Percentiles rank a stretch among this genome's conserved stretches.
phyloP scores from a whole-genome alignment of 495 filamentous ascomycete species.

The Pseudotulostoma volvatum region DNA sequence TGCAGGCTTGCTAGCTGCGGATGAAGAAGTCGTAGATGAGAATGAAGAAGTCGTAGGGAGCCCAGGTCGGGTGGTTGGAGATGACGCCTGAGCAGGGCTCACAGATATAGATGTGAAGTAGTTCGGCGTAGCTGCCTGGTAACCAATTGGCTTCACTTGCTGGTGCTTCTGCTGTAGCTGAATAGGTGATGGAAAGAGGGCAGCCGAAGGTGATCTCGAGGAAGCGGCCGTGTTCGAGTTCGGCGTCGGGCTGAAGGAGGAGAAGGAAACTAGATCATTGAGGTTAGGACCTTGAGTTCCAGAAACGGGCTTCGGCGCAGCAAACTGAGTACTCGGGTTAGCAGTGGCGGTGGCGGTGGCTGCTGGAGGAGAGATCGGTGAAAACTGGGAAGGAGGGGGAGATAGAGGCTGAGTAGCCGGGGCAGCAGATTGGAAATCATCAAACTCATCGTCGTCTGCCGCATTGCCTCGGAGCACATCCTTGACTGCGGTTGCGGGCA shows the following conservation, averaged over 20 bases:
- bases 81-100: conserved; percentile 11
- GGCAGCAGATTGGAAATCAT: conserved; percentile 90
- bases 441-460: conserved; percentile 85
- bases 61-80: conserved; percentile 8
- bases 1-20: conserved; percentile 24
- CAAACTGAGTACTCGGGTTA: conserved; percentile 51
- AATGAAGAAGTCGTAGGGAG: conserved; percentile 20
- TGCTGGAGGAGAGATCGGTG: conserved; percentile 17
- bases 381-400: conserved; percentile 27
- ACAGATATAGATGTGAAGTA: conserved; percentile 75
- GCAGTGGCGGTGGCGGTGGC: conserved; percentile 49
- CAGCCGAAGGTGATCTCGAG: conserved; percentile 29
- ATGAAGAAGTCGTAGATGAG: conserved; percentile 17
- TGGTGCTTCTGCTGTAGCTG: conserved; percentile 20
- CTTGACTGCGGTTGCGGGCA: conserved; percentile 33
- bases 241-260: conserved; percentile 60
- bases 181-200: conserved; percentile 20
- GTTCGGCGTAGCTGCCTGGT: conserved; percentile 68
- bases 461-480: conserved; percentile 35
- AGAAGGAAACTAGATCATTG: conserved; percentile 61
- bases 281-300: conserved; percentile 65
- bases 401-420: conserved; percentile 22
- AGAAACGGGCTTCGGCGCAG: conserved; percentile 67
- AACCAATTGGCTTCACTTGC: conserved; percentile 45
- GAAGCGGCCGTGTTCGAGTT: conserved; percentile 30